A percentile compares a stretch with the other conserved stretches of the same genome.
phyloP scores from a whole-genome alignment of 108 stramenopile species.

The Conticribra weissflogii region DNA sequence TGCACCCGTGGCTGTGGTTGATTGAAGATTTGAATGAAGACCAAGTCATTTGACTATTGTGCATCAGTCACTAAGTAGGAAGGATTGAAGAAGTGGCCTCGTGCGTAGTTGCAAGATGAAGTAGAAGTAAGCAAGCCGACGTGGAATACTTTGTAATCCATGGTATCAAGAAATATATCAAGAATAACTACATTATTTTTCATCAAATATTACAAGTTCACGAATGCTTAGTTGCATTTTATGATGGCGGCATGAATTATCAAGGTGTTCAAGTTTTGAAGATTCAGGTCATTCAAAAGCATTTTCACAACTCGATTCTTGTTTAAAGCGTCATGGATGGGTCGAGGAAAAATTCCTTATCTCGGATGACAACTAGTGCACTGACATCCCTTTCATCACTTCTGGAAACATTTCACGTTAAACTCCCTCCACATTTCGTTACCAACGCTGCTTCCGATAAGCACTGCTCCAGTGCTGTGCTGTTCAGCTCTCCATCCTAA shows the following conservation, averaged over 20 bases:
- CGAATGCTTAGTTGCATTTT: conserved; percentile 26
- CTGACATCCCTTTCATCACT: too few relatives aligned
- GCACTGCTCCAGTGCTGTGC: too few relatives aligned
- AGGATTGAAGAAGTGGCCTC: neutral
- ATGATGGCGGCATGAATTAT: conserved; percentile 14
- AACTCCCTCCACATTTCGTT: too few relatives aligned
- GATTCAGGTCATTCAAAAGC: neutral
- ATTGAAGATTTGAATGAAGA: neutral
- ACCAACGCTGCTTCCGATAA: too few relatives aligned
- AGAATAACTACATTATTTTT: conserved; percentile 36
- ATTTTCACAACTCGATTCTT: too few relatives aligned
- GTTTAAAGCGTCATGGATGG: neutral
- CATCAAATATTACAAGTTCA: conserved; percentile 20
- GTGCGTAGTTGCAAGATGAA: conserved; percentile 1
- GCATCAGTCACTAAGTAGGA: neutral
- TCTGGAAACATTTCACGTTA: too few relatives aligned
- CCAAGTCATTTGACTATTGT: neutral
- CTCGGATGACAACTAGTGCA: too few relatives aligned
- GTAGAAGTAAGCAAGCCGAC: conserved; percentile 7
- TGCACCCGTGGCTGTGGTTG: neutral
- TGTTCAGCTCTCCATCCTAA: too few relatives aligned
- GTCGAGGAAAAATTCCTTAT: too few relatives aligned
- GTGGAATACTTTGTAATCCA: conserved; percentile 10
- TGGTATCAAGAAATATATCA: conserved; percentile 35
- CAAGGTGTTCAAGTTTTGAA: conserved; percentile 6